Base-by-base conservation (phyloP, 2,329 filamentous ascomycete species). In the Beauveria sp. region DNA sequence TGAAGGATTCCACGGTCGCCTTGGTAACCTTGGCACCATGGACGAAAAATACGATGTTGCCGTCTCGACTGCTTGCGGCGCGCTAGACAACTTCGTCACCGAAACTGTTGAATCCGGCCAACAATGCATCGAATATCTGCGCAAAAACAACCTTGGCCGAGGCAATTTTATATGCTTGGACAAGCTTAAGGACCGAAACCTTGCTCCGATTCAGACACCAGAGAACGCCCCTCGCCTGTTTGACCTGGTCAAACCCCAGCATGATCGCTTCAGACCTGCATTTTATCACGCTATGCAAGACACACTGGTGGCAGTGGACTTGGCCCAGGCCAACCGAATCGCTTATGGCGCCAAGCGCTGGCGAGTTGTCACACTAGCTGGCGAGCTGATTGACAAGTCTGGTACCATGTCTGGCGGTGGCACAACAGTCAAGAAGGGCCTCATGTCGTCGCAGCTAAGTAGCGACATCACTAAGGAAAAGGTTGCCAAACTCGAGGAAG, bases 341-440 rank as follows among this genome's bases (percentile, higher is more conserved):
- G 94, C 94, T 8, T 99, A 97, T 69, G 93, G 94, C 47, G 90
- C 90, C 51, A 90, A 87, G 77, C 81, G 94, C 73, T 99, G 94
- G 94, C 87, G 94, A 65, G 94, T 99, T 3, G 94, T 99, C 46
- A 99, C 94, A 0, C 83, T 99, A 2, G 91, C 92, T 63, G 94
- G 94, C 54, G 92, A 97, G 73, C 82, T 99, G 57, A 97, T 99
- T 66, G 94, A 99, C 77, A 96, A 96, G 72, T 97, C 93, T 1
- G 94, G 94, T 80, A 97, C 94, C 41, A 97, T 99, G 94, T 96
- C 91, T 62, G 94, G 94, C 79, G 94, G 94, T 80, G 94, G 94
- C 61, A 93, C 85, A 51, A 90, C 90, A 18, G 90, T 94, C 61
- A 92, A 93, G 68, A 91, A 88, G 70, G 96, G 96, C 0, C 86